phyloP scores from a whole-genome alignment of 1,284 basidiomycete species.

The Termitomyces sp. region DNA sequence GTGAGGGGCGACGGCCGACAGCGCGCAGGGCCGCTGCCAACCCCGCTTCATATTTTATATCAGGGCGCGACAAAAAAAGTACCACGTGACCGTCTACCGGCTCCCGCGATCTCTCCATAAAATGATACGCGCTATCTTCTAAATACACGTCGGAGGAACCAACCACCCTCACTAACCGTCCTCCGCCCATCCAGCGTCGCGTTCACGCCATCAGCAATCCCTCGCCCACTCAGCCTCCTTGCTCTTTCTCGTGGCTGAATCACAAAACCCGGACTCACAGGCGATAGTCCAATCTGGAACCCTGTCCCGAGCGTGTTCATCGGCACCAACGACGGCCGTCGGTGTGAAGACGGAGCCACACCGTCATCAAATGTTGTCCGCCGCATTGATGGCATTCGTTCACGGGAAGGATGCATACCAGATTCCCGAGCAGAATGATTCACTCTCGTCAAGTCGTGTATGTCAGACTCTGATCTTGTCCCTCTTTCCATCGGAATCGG shows the following conservation, averaged over 20 bases:
- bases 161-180: constrained; percentile 46
- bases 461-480: constrained; percentile 30
- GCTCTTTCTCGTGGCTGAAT: constrained; percentile 51
- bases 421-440: constrained; percentile 11
- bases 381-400: constrained; percentile 10
- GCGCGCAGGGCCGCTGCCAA: not conserved
- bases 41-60: not conserved
- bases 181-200: constrained; percentile 28
- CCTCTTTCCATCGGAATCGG: constrained; percentile 27
- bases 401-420: constrained; percentile 2
- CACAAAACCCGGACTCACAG: constrained; percentile 68
- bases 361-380: constrained; percentile 17
- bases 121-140: not conserved
- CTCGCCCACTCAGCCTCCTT: constrained; percentile 35
- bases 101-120: not conserved
- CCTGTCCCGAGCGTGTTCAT: constrained; percentile 39
- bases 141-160: constrained; percentile 30
- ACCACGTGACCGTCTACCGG: constrained; percentile 7
- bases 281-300: constrained; percentile 70
- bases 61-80: not conserved
- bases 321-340: constrained; percentile 24
- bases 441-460: constrained; percentile 18
- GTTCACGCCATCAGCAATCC: constrained; percentile 19
- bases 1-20: not conserved
- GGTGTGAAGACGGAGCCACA: constrained; percentile 6